Conservation (phyloP, 1,284 basidiomycete species). For the Microbotryomycetes sp. region DNA sequence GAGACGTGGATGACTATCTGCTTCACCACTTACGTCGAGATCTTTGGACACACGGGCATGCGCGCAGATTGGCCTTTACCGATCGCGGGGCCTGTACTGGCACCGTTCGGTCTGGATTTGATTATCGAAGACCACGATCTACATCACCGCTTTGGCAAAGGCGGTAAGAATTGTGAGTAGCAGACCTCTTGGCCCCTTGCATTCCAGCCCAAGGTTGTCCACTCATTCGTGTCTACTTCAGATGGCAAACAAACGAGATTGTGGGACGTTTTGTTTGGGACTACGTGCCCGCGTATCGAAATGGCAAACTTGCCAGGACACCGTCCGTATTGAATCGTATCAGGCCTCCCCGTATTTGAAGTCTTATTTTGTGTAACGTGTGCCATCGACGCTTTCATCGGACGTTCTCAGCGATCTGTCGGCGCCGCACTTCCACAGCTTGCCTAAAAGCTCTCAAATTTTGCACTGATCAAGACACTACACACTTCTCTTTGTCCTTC, state of each 20-base stretch:
- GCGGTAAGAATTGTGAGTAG: background rate
- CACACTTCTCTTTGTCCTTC: conserved; percentile 21
- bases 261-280: background rate
- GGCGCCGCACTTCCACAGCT: too few relatives aligned
- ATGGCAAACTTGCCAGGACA: background rate
- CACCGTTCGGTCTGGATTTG: background rate
- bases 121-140: conserved; percentile 8
- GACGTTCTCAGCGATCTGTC: too few relatives aligned
- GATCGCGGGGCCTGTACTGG: background rate
- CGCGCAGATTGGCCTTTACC: conserved; percentile 1
- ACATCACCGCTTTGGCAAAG: background rate
- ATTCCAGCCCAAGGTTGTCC: background rate
- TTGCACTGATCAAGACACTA: conserved; percentile 2
- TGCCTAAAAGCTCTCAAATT: too few relatives aligned
- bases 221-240: background rate
- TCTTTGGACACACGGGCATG: conserved; percentile 6
- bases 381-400: too few relatives aligned
- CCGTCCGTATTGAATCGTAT: background rate
- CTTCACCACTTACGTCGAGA: conserved; percentile 1
- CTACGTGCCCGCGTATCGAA: background rate
- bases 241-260: background rate
- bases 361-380: too few relatives aligned
- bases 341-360: too few relatives aligned
- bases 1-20: background rate
- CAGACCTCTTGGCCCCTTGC: background rate